Base-by-base conservation (phyloP, 2,329 filamentous ascomycete genomes). In the Calonectria henricotiae region DNA sequence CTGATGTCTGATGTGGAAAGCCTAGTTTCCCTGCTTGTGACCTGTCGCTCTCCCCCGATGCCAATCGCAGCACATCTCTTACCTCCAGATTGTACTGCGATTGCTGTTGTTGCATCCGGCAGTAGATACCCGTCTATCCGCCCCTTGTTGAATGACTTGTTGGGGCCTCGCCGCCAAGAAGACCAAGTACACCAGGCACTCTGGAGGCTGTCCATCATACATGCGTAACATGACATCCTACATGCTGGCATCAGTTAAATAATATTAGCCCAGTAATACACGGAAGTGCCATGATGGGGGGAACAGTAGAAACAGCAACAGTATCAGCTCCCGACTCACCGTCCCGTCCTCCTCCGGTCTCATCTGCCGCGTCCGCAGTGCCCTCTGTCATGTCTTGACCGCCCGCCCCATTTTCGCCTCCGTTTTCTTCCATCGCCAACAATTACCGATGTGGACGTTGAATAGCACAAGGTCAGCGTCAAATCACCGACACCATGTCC, bases 401-500 rank as follows among this genome's bases (percentile, higher is more conserved):
- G 30, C 63, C 39, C 17, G 49, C 43, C 65, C 51, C 68, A 58
- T 62, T 66, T 66, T 54, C 61, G 67, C 65, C 68, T 69, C 58
- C 68, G n/a, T 65, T 60, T 65, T 47, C 55, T 68, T 62, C 65
- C 65, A 68, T 65, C 60, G 55, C 55, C 71, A 67, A 55, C 58
- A 62, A 62, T 69, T 41, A 43, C 32, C 55, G 67, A 71, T 75
- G 65, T 39, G 39, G 43, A 58, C 44, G 20, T 58, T 32, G 44
- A 55, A 17, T 27, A 68, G 67, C 55, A 43, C 51, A 39, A 49
- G 62, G 41, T 39, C 37, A 27, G 39, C 61, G 55, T 73, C 65
- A 70, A 62, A 69, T 68, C 63, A 68, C 75, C 67, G 75, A 75
- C 73, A 76, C 75, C 70, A 71, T 71, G 62, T 69, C 70, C 49